These are phyloP conservation scores for Harringtonia aguacate DNA, from an alignment of 2,329 filamentous ascomycete genomes.

Conservation along the genomic window DNA sequence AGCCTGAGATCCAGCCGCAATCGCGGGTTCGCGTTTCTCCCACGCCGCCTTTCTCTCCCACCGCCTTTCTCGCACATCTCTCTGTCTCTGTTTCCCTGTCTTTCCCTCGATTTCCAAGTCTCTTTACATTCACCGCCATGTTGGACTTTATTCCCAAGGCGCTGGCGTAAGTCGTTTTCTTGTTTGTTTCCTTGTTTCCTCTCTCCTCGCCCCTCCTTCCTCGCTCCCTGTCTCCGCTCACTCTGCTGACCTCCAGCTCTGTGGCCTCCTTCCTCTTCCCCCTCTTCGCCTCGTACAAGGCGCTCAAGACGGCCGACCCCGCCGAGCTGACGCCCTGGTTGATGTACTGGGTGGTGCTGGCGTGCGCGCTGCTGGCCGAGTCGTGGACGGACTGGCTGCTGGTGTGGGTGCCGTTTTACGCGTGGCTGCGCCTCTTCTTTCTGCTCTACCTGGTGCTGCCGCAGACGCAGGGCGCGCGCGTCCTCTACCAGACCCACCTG, in stretches of 20 bases:
- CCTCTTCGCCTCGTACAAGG: slow-evolving; percentile 95
- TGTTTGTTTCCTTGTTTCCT: neutral
- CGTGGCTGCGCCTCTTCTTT: slow-evolving; percentile 77
- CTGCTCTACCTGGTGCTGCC: slow-evolving; percentile 94
- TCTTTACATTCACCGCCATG: slow-evolving; percentile 7
- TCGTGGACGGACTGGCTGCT: slow-evolving; percentile 83
- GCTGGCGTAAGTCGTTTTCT: slow-evolving; percentile 8
- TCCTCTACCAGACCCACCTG: slow-evolving; percentile 75
- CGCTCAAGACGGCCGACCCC: slow-evolving; percentile 83
- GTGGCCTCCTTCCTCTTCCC: slow-evolving; percentile 86
- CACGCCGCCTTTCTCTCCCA: no score
- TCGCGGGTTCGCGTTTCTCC: no score
- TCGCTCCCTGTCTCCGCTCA: neutral
- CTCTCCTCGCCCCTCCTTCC: neutral
- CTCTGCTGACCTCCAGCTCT: slow-evolving; percentile 43
- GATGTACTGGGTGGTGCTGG: slow-evolving; percentile 97
- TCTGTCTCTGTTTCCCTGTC: no score
- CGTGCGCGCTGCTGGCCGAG: slow-evolving; percentile 70
- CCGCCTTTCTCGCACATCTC: no score
- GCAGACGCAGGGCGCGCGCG: slow-evolving; percentile 84
- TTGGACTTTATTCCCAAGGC: slow-evolving; percentile 12
- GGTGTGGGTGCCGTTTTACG: slow-evolving; percentile 86
- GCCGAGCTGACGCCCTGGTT: slow-evolving; percentile 91
- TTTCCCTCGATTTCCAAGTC: no score
- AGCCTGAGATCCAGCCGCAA: no score